Evolutionary conservation across 2,329 filamentous ascomycete species (phyloP), one percentile per base, ranked within the genome.

Genomic region (Rutstroemia sp.): DNA sequence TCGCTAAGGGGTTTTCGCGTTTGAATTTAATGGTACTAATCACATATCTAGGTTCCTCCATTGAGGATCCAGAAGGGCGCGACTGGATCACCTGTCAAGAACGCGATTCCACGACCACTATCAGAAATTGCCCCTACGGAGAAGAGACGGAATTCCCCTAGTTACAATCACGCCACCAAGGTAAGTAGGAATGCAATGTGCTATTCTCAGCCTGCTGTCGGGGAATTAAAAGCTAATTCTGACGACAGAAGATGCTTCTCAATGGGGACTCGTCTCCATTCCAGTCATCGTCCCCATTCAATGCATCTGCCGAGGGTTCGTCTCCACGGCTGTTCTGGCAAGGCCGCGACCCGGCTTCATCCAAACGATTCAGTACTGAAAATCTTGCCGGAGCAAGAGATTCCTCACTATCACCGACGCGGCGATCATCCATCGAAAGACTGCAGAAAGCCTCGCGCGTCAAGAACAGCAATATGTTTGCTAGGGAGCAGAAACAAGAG

Each of bases 401-500:
- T 57, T 78, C 82, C 51, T 72, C 74, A 30, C 77, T 80, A 45
- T 84, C 87, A 10, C 84, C 89, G 21, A 86, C 83, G 57, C 88
- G 89, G 67, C 86, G 92, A 69, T 89, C 89, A 47, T 97, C 92
- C 17, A 92, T 99, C 64, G 94, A 99, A 79, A 92, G 92, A 68
- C 80, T 99, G 58, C 95, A 96, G 75, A 89, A 87, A 70, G 92
- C 91, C 34, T 96, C 92, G 55, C 88, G 94, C 59, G 94, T 99
- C 67, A 96, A 92, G 79, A 97, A 96, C 76, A 96, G 92, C 80
- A 95, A 87, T 75, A 96, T 97, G 79, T 89, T 96, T 70, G 91
- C 90, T 44, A 87, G 92, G 55, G 92, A 96, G 73, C 87, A 91
- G 69, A 92, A 92, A 74, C 84, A 91, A 71, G 88, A 95, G 75